Percentiles rank a stretch among this genome's conserved stretches.
phyloP scores from a whole-genome alignment of 257 asterid species.

The Plantago major region DNA sequence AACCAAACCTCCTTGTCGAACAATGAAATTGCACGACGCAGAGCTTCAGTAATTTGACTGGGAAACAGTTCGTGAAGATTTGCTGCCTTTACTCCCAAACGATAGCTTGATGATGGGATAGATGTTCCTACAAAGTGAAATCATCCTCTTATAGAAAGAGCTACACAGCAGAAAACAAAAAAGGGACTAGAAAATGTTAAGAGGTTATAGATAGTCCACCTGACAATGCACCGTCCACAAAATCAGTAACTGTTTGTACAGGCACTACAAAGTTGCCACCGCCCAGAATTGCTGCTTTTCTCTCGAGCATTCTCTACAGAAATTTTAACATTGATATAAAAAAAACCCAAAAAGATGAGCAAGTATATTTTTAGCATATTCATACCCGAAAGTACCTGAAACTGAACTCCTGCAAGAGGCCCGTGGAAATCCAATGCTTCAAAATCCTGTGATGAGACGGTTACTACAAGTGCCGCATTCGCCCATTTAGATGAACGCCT shows the following conservation, averaged over 20 bases:
- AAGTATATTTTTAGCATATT: too few species aligned
- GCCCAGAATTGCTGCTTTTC: slow-evolving; percentile 78
- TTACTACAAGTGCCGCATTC: slow-evolving; percentile 85
- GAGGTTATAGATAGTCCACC: slow-evolving; percentile 28
- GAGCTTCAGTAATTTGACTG: slow-evolving; percentile 54
- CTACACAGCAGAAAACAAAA: background rate
- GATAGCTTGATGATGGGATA: slow-evolving; percentile 84
- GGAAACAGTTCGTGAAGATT: slow-evolving; percentile 80
- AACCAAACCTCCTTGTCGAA: slow-evolving; percentile 70
- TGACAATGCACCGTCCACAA: slow-evolving; percentile 56
- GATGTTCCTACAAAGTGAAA: slow-evolving; percentile 47
- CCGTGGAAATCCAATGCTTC: slow-evolving; percentile 55
- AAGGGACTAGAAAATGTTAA: background rate
- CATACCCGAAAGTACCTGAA: slow-evolving; percentile 57
- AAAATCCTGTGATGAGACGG: slow-evolving; percentile 70
- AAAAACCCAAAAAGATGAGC: too few species aligned
- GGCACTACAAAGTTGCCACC: slow-evolving; percentile 96
- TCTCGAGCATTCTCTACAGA: slow-evolving; percentile 61
- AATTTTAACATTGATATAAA: slow-evolving; percentile 8
- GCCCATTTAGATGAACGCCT: slow-evolving; percentile 94
- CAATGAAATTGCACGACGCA: slow-evolving; percentile 62
- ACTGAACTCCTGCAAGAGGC: slow-evolving; percentile 89
- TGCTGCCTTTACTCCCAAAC: slow-evolving; percentile 81
- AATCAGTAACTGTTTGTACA: slow-evolving; percentile 73
- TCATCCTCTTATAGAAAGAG: slow-evolving; percentile 13